Evolutionary conservation across 768 basidiomycete species (phyloP).

Genomic region (Russula sp.): DNA sequence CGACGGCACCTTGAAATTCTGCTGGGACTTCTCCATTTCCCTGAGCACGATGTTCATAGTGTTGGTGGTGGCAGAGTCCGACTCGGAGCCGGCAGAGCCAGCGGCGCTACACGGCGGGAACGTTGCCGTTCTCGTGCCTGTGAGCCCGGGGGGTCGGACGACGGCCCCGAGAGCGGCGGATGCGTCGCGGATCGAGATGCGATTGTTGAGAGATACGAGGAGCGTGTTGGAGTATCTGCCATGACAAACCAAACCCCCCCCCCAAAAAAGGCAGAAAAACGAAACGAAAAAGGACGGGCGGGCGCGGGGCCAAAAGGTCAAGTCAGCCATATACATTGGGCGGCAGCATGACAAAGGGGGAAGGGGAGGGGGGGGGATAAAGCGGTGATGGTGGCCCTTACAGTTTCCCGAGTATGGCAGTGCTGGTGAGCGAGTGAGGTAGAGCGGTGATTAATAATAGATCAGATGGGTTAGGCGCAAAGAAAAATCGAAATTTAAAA

Average conservation of each 20-base stretch:
- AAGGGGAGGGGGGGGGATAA: background rate
- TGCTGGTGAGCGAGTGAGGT: background rate
- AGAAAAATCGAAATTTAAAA: background rate
- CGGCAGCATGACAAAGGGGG: no score
- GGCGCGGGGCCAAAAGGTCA: background rate
- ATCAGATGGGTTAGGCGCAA: no score
- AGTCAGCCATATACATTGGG: background rate
- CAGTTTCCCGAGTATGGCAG: constrained; percentile 11
- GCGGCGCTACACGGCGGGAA: no score
- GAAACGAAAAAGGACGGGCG: background rate
- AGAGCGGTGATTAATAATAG: background rate
- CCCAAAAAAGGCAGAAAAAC: no score
- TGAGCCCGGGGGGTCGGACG: no score
- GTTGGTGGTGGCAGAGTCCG: background rate
- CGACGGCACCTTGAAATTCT: background rate
- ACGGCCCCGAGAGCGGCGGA: background rate
- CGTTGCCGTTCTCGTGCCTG: no score
- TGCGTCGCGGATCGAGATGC: constrained; percentile 1
- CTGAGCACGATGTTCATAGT: background rate
- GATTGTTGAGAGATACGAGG: constrained; percentile 24
- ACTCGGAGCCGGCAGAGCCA: no score
- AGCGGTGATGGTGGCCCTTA: background rate
- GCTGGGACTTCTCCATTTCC: background rate
- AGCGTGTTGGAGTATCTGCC: constrained; percentile 24
- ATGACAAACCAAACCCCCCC: no score